Conservation (phyloP, 768 basidiomycete species). For the Boletus rubescentipes region DNA sequence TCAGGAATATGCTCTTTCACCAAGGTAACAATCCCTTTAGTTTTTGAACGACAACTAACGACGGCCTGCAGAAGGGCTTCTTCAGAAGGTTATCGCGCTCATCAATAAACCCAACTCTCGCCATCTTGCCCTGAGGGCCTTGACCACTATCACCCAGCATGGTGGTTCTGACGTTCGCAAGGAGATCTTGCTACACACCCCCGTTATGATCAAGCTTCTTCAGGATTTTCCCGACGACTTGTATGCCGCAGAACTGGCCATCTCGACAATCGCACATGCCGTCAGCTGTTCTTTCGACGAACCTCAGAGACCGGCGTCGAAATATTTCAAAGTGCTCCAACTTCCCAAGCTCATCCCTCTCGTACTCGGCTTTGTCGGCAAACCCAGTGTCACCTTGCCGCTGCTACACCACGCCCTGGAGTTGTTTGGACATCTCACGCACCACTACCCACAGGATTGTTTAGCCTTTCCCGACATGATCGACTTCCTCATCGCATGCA, state of each 20-base stretch:
- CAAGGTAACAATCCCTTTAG: conserved; percentile 35
- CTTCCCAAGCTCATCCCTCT: conserved; percentile 43
- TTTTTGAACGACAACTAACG: background rate
- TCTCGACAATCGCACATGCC: conserved; percentile 52
- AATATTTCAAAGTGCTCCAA: conserved; percentile 39
- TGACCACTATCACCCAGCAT: conserved; percentile 58
- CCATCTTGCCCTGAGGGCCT: conserved; percentile 50
- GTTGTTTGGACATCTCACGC: conserved; percentile 41
- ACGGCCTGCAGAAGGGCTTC: conserved; percentile 43
- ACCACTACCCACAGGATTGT: conserved; percentile 45
- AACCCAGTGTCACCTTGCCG: conserved; percentile 39
- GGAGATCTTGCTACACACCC: conserved; percentile 44
- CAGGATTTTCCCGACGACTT: conserved; percentile 49
- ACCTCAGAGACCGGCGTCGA: conserved; percentile 33
- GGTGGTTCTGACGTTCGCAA: conserved; percentile 49
- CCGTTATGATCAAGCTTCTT: conserved; percentile 44
- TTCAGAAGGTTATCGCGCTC: conserved; percentile 52
- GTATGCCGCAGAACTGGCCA: conserved; percentile 45
- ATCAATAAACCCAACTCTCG: conserved; percentile 45
- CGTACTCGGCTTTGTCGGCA: conserved; percentile 41
- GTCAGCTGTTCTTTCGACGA: conserved; percentile 41
- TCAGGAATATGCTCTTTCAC: conserved; percentile 57
- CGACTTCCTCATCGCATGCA: conserved; percentile 50
- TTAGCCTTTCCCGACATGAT: conserved; percentile 43
- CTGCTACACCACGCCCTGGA: conserved; percentile 51